Conservation (phyloP, 2,329 filamentous ascomycete genomes). For the Tympanopsis confertula region DNA sequence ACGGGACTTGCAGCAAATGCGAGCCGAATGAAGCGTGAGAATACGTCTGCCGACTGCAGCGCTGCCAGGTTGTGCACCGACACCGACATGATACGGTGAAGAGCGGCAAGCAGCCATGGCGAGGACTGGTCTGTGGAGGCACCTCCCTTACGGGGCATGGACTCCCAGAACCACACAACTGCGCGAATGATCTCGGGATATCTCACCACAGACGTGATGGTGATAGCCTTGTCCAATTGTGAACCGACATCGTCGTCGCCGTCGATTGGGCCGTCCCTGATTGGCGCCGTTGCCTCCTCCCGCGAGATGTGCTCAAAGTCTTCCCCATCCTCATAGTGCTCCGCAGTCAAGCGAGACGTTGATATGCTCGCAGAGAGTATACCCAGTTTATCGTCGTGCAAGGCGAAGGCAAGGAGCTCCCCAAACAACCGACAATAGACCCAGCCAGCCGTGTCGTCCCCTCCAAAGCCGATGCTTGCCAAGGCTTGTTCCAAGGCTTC, state of each 20-base stretch:
- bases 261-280: slow-evolving; percentile 7
- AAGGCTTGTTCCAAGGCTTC: slow-evolving; percentile 62
- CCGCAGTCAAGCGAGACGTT: not conserved
- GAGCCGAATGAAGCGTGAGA: slow-evolving; percentile 54
- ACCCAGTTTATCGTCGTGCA: slow-evolving; percentile 63
- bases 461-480: slow-evolving; percentile 53
- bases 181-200: slow-evolving; percentile 52
- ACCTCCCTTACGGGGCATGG: slow-evolving; percentile 35
- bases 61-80: slow-evolving; percentile 61
- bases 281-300: slow-evolving; percentile 16
- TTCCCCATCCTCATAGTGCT: slow-evolving; percentile 3
- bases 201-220: slow-evolving; percentile 37
- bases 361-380: slow-evolving; percentile 5
- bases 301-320: not conserved
- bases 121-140: slow-evolving; percentile 38
- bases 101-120: slow-evolving; percentile 52
- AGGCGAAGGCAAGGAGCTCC: slow-evolving; percentile 67
- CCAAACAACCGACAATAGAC: slow-evolving; percentile 68
- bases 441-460: slow-evolving; percentile 56
- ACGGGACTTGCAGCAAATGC: slow-evolving; percentile 40
- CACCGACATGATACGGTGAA: slow-evolving; percentile 42
- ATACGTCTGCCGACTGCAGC: slow-evolving; percentile 61
- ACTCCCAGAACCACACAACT: slow-evolving; percentile 52
- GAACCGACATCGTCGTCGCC: slow-evolving; percentile 10
- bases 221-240: slow-evolving; percentile 20